Evolutionary conservation across 192 early-diverging fungal species (phyloP), one percentile per base, ranked within the genome.

Genomic region (Dispira parvispora): DNA sequence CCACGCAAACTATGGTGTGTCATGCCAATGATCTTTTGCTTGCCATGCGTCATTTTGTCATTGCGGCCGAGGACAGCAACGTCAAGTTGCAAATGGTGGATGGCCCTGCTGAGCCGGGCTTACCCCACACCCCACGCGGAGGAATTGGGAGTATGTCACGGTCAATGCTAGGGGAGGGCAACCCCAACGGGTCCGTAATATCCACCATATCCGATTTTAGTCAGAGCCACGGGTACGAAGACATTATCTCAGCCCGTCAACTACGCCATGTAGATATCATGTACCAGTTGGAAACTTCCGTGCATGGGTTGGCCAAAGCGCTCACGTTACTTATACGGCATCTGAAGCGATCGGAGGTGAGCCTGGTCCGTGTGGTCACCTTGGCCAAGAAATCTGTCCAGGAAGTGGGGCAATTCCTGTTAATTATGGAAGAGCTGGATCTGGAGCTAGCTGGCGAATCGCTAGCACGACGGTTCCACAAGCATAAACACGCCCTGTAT

Each of bases 11-110:
- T 14, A 86, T 95, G 74, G 78, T 85, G n/a, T 67, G 72, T 10
- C 84, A 88, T 52, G 79, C 84, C 2, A 80, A 80, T 52, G 91
- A 92, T 47, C 82, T 94, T 21, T 72, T 92, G 25, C 69, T 78
- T 14, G 72, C 85, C 11, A 86, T 94, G 8, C 80, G 81, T 38
- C 73, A 81, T 32, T 96, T 96, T 68, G 80, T 88, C 13, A 66
- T 68, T 12, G 74, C 78, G 12, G 89, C 84, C 3, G 82, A 84
- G 66, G 76, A 85, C 10, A 65, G 79, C 2, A 65, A 66, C 13
- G 69, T 82, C 46, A 65, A 61, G n/a, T 62, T 75, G 38, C 65
- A 61, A 2, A 52, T 43, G 3, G 43, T 62, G 14, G 47, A 64
- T 6, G 50, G 65, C 2, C 23, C 64, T 2, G 71, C 73, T 42